These are phyloP conservation scores for Corinectria fuckeliana DNA, from an alignment of 2,329 filamentous ascomycete species.

Conservation along the genomic window DNA sequence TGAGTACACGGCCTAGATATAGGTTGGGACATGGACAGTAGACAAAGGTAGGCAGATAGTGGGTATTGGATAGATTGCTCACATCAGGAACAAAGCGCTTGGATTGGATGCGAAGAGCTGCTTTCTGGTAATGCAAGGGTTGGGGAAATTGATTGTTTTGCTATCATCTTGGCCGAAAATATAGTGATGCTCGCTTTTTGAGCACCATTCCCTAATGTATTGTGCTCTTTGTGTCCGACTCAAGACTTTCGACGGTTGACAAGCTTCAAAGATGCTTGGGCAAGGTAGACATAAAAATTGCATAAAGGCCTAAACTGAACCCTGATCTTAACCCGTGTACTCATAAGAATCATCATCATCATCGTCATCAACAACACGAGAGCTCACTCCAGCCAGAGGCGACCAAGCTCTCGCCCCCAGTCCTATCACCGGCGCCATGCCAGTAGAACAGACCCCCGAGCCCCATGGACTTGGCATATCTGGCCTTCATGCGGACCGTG, in stretches of 20 bases:
- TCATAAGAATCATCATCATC: background rate
- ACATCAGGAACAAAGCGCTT: background rate
- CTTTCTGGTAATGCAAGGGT: background rate
- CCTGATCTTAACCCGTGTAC: background rate
- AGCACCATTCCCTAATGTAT: too few species aligned
- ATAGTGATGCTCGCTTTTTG: background rate
- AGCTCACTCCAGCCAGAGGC: slow-evolving; percentile 64
- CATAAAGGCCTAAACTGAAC: background rate
- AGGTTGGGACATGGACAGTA: background rate
- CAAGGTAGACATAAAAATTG: background rate
- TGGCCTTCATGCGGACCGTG: slow-evolving; percentile 67
- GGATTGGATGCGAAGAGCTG: background rate
- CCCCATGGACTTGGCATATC: slow-evolving; percentile 59
- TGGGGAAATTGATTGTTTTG: background rate
- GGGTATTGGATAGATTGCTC: background rate
- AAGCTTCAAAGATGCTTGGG: background rate
- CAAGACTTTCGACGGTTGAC: too few species aligned
- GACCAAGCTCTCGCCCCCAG: slow-evolving; percentile 62
- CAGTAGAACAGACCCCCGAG: slow-evolving; percentile 73
- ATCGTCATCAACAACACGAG: background rate
- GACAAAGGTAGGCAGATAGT: background rate
- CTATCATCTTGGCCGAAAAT: background rate
- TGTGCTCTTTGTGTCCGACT: too few species aligned
- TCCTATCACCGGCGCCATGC: slow-evolving; percentile 67
- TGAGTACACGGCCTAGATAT: background rate